phyloP scores from a whole-genome alignment of 106 monocot genomes.

The Vanilla planifolia region DNA sequence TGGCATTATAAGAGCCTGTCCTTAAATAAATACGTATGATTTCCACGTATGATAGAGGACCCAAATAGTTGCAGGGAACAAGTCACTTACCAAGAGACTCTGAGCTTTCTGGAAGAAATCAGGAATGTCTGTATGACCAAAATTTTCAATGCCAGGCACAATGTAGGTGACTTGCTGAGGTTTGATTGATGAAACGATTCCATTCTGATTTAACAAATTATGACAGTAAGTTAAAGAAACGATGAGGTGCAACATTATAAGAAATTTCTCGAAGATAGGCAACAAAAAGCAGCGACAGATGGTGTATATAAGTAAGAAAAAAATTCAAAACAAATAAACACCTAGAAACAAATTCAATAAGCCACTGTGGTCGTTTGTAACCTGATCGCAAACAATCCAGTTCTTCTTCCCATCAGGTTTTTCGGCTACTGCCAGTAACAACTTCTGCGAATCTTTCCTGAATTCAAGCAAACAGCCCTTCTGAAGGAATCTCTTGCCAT shows the following conservation, averaged over 20 bases:
- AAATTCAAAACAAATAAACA: slow-evolving; percentile 16
- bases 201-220: slow-evolving; percentile 60
- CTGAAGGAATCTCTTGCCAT: slow-evolving; percentile 50
- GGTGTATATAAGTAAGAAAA: background rate
- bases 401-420: slow-evolving; percentile 99
- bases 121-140: slow-evolving; percentile 50
- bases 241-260: background rate
- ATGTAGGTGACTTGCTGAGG: slow-evolving; percentile 91
- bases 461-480: slow-evolving; percentile 89
- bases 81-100: slow-evolving; percentile 54
- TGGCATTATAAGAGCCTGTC: too few species aligned
- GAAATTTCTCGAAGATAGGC: background rate
- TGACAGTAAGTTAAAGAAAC: background rate
- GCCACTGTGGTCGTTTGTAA: slow-evolving; percentile 36
- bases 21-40: background rate
- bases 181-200: slow-evolving; percentile 68
- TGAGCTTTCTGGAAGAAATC: slow-evolving; percentile 70
- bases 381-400: slow-evolving; percentile 98
- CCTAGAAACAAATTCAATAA: slow-evolving; percentile 46
- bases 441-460: slow-evolving; percentile 80
- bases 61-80: background rate
- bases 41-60: background rate
- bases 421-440: slow-evolving; percentile 71
- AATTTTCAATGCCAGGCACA: slow-evolving; percentile 70
- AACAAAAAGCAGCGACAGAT: background rate